These are phyloP conservation scores for Ophiosphaerella korrae DNA, from an alignment of 2,329 filamentous ascomycete genomes.

Conservation along the genomic window DNA sequence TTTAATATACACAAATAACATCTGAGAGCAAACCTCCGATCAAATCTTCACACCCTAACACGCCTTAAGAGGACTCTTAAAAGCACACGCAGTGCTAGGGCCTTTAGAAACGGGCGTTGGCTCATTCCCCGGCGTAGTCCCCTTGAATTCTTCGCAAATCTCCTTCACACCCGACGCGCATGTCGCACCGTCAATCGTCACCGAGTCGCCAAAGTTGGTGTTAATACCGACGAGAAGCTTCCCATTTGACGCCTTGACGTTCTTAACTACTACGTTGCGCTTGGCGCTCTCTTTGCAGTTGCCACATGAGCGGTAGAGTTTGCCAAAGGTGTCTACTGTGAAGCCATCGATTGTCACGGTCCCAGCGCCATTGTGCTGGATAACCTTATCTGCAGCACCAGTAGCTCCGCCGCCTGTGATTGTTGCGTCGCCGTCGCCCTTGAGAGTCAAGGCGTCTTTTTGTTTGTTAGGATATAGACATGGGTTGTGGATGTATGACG, in stretches of 20 bases:
- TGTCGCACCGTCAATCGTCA: slow-evolving; percentile 47
- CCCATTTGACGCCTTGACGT: slow-evolving; percentile 50
- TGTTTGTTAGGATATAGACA: too few species aligned
- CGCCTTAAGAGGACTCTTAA: slow-evolving; percentile 36
- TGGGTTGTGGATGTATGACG: too few species aligned
- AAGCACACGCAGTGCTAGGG: slow-evolving; percentile 34
- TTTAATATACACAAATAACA: too few species aligned
- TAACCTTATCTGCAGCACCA: slow-evolving; percentile 48
- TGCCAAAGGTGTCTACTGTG: slow-evolving; percentile 45
- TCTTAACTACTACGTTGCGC: slow-evolving; percentile 53
- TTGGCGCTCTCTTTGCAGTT: slow-evolving; percentile 55
- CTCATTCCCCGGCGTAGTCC: slow-evolving; percentile 36
- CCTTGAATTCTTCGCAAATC: slow-evolving; percentile 44
- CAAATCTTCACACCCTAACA: slow-evolving; percentile 24
- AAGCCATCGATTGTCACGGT: slow-evolving; percentile 47
- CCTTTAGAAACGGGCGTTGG: slow-evolving; percentile 36
- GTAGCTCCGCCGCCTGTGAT: slow-evolving; percentile 50
- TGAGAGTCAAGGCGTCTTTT: slow-evolving; percentile 40
- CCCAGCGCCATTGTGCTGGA: slow-evolving; percentile 52
- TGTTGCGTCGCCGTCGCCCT: slow-evolving; percentile 44
- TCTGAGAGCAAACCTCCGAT: too few species aligned
- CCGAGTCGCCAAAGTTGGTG: slow-evolving; percentile 58
- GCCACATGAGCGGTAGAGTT: slow-evolving; percentile 56
- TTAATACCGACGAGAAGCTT: slow-evolving; percentile 58
- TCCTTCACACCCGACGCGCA: slow-evolving; percentile 37